A percentile compares a stretch with the other conserved stretches of the same genome.
phyloP scores from a whole-genome alignment of 768 basidiomycete species.

The Termitomyces sp. region DNA sequence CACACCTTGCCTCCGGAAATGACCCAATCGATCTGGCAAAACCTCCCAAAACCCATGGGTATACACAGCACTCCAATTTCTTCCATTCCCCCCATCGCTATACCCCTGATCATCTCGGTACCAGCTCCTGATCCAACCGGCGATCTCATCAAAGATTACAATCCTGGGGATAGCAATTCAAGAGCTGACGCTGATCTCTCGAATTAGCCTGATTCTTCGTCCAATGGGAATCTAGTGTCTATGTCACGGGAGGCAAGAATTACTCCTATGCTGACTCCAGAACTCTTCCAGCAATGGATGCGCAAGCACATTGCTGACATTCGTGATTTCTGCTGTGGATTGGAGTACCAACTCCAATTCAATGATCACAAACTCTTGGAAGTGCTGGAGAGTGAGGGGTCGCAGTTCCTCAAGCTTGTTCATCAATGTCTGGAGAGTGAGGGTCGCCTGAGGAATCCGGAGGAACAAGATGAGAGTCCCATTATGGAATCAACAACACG shows the following conservation, averaged over 20 bases:
- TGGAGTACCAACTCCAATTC: slow-evolving; percentile 46
- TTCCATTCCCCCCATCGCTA: not conserved
- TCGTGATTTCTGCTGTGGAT: slow-evolving; percentile 41
- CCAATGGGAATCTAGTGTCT: not conserved
- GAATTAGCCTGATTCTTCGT: not conserved
- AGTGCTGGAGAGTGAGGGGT: slow-evolving; percentile 39
- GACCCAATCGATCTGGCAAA: slow-evolving; percentile 32
- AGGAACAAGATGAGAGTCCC: not conserved
- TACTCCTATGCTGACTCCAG: slow-evolving; percentile 15
- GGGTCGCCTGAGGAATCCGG: slow-evolving; percentile 22
- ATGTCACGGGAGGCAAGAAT: not conserved
- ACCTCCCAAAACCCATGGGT: slow-evolving; percentile 14
- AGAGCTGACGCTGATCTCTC: slow-evolving; percentile 6
- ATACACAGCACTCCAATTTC: not conserved
- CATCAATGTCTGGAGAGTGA: slow-evolving; percentile 39
- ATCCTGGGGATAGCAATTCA: slow-evolving; percentile 4
- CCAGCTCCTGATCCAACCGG: not conserved
- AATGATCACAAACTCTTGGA: slow-evolving; percentile 41
- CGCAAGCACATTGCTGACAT: slow-evolving; percentile 38
- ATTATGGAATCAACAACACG: not conserved
- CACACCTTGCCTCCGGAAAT: slow-evolving; percentile 34
- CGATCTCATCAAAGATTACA: slow-evolving; percentile 1
- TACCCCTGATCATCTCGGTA: not conserved
- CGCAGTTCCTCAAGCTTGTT: slow-evolving; percentile 35
- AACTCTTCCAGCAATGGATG: slow-evolving; percentile 35